Base-by-base conservation (phyloP, 2,329 filamentous ascomycete species). In the Moelleriella libera region DNA sequence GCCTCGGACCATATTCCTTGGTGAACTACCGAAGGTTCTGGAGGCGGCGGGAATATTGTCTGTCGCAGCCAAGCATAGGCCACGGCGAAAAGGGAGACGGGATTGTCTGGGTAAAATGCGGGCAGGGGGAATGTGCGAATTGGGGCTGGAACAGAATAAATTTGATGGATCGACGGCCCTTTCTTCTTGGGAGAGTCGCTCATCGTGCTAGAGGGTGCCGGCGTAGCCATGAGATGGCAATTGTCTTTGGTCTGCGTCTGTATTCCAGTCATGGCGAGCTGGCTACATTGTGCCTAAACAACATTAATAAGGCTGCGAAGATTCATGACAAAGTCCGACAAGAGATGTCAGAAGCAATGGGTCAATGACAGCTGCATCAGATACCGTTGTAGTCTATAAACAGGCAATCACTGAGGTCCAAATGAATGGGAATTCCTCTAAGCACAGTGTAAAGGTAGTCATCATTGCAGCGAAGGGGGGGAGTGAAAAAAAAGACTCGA, bases 321-420 rank as follows among this genome's bases (percentile, higher is more conserved):
- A 3, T 44, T 30, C 9, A 45, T 11, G 8, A 37, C 12, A 10
- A 37, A 39, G 30, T 43, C 21, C 21, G 21, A 21, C 21, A 21
- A 21, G 28, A 11, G 12, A 43, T 14, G 42, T 30, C 28, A 14
- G 43, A 34, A 6, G 30, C 9, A 5, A 9, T 6, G 39, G 21
- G 41, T 43, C 32, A 45, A 57, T 49, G n/a, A 12, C 11, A 49
- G 53, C 62, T 63, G 60, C 71, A 76, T 92, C 86, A 92, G 86
- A 92, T 92, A 92, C 86, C 86, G 86, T 92, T 90, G 85, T 92
- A 92, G 86, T 92, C 85, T 85, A 83, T 82, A 78, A 66, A 74
- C 70, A 70, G 74, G 69, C 76, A 67, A 68, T 73, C 80, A 83
- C 67, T 54, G 75, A 78, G 76, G 70, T 47, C 70, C 67, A 70